Base-by-base conservation (phyloP, 2,329 filamentous ascomycete genomes). In the Trichophyton simii region DNA sequence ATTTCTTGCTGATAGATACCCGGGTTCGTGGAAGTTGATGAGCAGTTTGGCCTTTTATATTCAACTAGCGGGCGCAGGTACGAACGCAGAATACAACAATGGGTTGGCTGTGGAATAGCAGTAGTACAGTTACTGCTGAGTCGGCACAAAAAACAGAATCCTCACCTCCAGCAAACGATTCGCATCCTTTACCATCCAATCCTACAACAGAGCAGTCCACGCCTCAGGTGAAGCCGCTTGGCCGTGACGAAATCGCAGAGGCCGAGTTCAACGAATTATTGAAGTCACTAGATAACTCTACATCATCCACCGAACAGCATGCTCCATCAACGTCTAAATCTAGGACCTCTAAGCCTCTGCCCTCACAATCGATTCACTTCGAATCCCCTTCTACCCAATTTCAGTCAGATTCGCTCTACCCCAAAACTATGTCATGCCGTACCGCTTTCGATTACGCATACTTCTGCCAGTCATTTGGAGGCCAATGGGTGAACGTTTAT, bases 401-500 rank as follows among this genome's bases (percentile, higher is more conserved):
- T 62, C 73, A 87, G 62, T 82, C 85, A 66, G 84, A 89, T 66
- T 83, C 85, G 65, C 79, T 89, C 58, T 88, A 94, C 64, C 89
- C 90, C 0, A 85, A 85, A 48, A 84, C 81, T 59, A 94, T 97
- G 87, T 91, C 87, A 70, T 97, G 94, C 79, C 87, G 89, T 59
- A 82, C 87, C 64, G 87, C 91, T 67, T 97, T 99, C 77, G 94
- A 99, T 78, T 82, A 85, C 65, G 91, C 92, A 63, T 96, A 92
- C 82, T 89, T 92, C 79, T 99, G 94, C 81, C 89, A 94, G 72
- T 90, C 87, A 0, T 80, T 96, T 7, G 91, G 90, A 60, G 91
- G 92, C 0, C 91, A 97, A 73, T 96, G 91, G 80, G 91, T 88
- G 69, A 85, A 90, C 69, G 82, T 97, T 42, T 99, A 97, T 79